Conservation (phyloP, 1,139 yeast genomes). For the Debaryomycetaceae sp. region DNA sequence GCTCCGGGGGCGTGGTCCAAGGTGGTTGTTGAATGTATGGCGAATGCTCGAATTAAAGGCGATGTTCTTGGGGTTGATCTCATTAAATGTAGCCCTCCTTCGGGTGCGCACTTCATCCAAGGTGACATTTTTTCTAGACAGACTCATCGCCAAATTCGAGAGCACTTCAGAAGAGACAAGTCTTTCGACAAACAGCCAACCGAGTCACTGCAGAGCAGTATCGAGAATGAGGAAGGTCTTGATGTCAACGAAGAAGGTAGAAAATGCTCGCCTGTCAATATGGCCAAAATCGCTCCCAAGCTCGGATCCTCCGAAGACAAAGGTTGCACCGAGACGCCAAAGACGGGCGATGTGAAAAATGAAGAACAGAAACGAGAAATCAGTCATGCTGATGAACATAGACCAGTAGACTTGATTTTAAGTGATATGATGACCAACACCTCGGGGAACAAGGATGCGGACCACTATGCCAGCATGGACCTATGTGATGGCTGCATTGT, state of each 20-base stretch:
- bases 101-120: conserved; percentile 37
- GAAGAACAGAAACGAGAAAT: conserved; percentile 2
- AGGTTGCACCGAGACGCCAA: no score
- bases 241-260: not conserved
- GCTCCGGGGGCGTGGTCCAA: conserved; percentile 54
- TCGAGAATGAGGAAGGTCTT: not conserved
- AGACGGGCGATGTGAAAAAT: not conserved
- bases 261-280: not conserved
- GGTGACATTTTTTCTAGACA: conserved; percentile 38
- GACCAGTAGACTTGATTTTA: conserved; percentile 30
- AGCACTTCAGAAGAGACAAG: conserved; percentile 10
- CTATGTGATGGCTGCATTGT: conserved; percentile 38
- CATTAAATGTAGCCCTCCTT: conserved; percentile 36
- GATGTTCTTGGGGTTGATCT: conserved; percentile 42
- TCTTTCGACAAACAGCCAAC: not conserved
- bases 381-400: conserved; percentile 1
- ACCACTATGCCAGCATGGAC: conserved; percentile 47
- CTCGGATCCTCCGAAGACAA: no score
- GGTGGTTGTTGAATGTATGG: conserved; percentile 30
- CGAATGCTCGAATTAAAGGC: conserved; percentile 11
- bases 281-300: not conserved
- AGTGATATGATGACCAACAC: conserved; percentile 53
- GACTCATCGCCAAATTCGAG: conserved; percentile 31
- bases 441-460: conserved; percentile 40
- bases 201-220: not conserved